Evolutionary conservation across 2,329 filamentous ascomycete species (phyloP).

Genomic region (Zasmidium cellare): DNA sequence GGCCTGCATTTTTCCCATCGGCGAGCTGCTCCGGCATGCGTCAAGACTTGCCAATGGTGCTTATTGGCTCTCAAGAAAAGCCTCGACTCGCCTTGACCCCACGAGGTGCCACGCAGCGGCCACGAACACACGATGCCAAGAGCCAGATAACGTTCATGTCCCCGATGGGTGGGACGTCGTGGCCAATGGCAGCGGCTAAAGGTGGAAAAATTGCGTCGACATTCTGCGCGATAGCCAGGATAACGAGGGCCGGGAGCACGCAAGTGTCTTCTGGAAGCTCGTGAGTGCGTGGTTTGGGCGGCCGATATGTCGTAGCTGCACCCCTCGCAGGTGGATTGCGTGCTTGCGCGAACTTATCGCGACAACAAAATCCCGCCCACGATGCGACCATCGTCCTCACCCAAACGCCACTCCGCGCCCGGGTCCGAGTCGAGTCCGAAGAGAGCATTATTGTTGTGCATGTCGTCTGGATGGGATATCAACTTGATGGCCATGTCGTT

Average conservation of each 20-base stretch:
- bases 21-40: neutral
- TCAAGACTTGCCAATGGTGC: neutral
- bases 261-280: neutral
- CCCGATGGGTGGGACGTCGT: neutral
- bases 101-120: neutral
- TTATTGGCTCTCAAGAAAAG: neutral
- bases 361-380: neutral
- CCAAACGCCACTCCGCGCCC: neutral
- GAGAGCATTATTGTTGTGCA: neutral
- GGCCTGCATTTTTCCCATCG: too few relatives aligned
- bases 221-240: neutral
- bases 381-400: neutral
- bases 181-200: neutral
- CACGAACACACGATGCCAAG: neutral
- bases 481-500: too few relatives aligned
- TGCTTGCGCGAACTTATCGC: neutral
- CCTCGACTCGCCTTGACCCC: neutral
- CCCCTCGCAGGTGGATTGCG: neutral
- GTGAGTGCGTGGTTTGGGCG: neutral
- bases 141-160: neutral
- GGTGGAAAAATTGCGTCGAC: neutral
- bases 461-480: too few relatives aligned
- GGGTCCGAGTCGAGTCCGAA: neutral
- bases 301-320: neutral
- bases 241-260: neutral